Base-by-base conservation (phyloP, 345 rosid species). In the Dimocarpus longan region DNA sequence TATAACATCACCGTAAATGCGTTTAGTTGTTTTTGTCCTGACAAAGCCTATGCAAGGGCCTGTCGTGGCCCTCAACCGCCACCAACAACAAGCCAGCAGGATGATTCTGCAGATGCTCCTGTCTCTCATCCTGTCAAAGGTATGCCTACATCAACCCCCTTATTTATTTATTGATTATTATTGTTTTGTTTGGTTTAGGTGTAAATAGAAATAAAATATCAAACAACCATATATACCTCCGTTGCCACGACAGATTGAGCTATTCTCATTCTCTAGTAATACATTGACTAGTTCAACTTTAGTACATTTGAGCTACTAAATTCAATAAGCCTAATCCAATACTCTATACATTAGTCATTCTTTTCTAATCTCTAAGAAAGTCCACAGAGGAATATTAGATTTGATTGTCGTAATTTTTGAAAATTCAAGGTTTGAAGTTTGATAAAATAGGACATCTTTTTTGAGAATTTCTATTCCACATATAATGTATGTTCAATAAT, bases 1-100 rank as follows among this genome's bases (percentile, higher is more conserved):
- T 57, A 66, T 63, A 54, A 81, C 78, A 10, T 0, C 44, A 81
- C 67, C n/a, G 0, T 43, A 2, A 15, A 59, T n/a, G 32, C 62
- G 5, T 81, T 76, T 46, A 68, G 26, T 1, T 84, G 84, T 42
- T 78, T 78, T 50, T 81, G 84, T 75, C 39, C 5, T 2, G 48
- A 70, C 22, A 71, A 68, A 59, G 37, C 56, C 62, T 26, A 37
- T 50, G 5, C 60, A 40, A 21, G 44, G 24, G 50, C 12, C 4
- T 78, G 84, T 67, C 11, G 0, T 10, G 11, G 37, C 15, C 12
- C 18, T 52, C 59, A n/a, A 39, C 28, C 42, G 12, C 32, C 43
- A 16, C 1, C 21, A 1, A 1, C 21, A 5, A 18, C 2, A 24
- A 43, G 16, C 19, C 56, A 43, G 28, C 54, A 18, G 72, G 52